phyloP scores from a whole-genome alignment of 148 eudicot genomes.

The Diospyros kaki region DNA sequence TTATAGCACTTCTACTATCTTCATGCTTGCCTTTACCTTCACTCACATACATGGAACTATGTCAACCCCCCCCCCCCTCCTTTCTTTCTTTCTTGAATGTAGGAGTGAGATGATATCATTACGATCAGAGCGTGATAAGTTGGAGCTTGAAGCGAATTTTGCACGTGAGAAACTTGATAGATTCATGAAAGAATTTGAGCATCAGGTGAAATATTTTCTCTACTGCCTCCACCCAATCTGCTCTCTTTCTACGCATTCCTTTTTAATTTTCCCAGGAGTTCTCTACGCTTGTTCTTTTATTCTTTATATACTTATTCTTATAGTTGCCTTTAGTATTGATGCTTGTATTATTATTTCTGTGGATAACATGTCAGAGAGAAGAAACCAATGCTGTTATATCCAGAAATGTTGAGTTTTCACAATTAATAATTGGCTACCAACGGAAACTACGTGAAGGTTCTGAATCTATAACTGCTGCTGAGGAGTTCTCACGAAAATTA shows the following conservation, averaged over 20 bases:
- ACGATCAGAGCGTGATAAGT: slow-evolving; percentile 75
- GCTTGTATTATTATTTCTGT: neutral
- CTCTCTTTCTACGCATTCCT: neutral
- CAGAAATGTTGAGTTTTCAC: slow-evolving; percentile 88
- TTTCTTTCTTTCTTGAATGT: neutral
- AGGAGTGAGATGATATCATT: slow-evolving; percentile 62
- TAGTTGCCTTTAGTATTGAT: neutral
- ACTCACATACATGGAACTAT: neutral
- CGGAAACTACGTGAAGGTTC: slow-evolving; percentile 75
- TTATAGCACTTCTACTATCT: neutral
- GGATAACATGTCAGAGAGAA: slow-evolving; percentile 42
- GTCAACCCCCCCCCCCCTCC: neutral
- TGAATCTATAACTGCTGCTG: slow-evolving; percentile 57
- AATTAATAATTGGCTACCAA: slow-evolving; percentile 79
- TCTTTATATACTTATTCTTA: neutral
- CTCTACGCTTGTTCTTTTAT: neutral
- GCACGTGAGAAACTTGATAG: slow-evolving; percentile 66
- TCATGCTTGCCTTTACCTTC: neutral
- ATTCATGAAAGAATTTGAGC: slow-evolving; percentile 73
- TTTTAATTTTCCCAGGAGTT: neutral
- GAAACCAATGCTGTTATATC: slow-evolving; percentile 62
- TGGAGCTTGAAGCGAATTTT: slow-evolving; percentile 58
- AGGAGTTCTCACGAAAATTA: slow-evolving; percentile 71
- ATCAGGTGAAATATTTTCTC: slow-evolving; percentile 36
- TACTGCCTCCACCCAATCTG: neutral